A percentile compares a stretch with the other conserved stretches of the same genome.
These are phyloP conservation scores for Candida berthetii DNA, from an alignment of 805 yeast genomes.

Conservation along the genomic window DNA sequence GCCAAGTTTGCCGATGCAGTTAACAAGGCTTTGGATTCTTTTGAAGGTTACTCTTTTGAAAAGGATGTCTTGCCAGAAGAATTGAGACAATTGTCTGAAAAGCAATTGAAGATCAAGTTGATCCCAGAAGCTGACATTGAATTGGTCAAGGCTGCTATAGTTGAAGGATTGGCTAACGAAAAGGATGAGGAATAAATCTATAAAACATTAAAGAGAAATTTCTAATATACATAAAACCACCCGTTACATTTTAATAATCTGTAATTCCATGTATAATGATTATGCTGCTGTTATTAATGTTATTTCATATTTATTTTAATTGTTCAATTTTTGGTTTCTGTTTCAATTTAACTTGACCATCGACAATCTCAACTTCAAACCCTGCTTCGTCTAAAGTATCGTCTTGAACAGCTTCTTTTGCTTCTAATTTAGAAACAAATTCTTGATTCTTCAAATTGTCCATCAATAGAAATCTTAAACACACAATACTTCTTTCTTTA, in stretches of 20 bases:
- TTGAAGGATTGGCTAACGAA: conserved; percentile 59
- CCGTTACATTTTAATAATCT: too few relatives aligned
- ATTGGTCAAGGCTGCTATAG: conserved; percentile 68
- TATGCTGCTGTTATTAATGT: too few relatives aligned
- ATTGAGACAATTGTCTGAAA: conserved; percentile 60
- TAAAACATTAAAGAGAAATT: background rate
- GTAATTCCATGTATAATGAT: too few relatives aligned
- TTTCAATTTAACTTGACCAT: conserved; percentile 63
- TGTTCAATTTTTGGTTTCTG: conserved; percentile 12
- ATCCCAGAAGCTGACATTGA: conserved; percentile 70
- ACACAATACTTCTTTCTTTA: conserved; percentile 77
- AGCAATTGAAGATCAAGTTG: conserved; percentile 69
- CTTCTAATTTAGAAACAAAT: conserved; percentile 73
- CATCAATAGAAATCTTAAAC: conserved; percentile 62
- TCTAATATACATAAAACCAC: too few relatives aligned
- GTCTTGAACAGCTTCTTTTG: conserved; percentile 56
- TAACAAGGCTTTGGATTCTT: conserved; percentile 61
- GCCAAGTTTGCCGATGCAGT: conserved; percentile 98
- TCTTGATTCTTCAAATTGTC: conserved; percentile 66
- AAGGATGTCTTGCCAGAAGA: conserved; percentile 85
- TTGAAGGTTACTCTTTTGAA: conserved; percentile 78
- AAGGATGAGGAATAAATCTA: conserved; percentile 2
- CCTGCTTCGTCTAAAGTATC: conserved; percentile 66
- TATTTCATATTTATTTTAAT: too few relatives aligned
- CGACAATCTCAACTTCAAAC: conserved; percentile 61